phyloP scores from a whole-genome alignment of 2,329 filamentous ascomycete species.

The Diaporthe longicolla region DNA sequence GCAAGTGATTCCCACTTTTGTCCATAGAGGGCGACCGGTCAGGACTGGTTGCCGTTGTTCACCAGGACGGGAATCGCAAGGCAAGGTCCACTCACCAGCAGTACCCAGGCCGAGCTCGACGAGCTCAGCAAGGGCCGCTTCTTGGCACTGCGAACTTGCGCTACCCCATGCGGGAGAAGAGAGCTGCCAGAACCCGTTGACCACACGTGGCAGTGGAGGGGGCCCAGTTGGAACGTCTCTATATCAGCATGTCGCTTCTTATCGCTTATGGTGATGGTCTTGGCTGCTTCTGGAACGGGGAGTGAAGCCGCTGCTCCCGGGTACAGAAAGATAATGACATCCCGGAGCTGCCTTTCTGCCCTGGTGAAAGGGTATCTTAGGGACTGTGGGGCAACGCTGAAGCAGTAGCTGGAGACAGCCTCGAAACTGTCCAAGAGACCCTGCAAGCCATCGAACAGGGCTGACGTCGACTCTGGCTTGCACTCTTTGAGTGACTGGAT shows the following conservation, averaged over 20 bases:
- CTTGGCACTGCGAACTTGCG: conserved; percentile 47
- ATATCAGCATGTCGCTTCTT: conserved; percentile 20
- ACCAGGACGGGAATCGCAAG: not conserved
- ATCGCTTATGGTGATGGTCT: not conserved
- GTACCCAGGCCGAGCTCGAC: conserved; percentile 48
- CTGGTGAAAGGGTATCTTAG: conserved; percentile 48
- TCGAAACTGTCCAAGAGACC: conserved; percentile 45
- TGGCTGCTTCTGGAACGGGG: not conserved
- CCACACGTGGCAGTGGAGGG: conserved; percentile 46
- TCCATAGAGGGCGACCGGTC: not conserved
- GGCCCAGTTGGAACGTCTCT: conserved; percentile 47
- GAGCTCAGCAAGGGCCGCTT: conserved; percentile 47
- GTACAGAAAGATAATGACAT: conserved; percentile 48
- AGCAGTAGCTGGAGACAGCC: conserved; percentile 48
- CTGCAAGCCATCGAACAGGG: conserved; percentile 44
- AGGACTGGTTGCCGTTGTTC: not conserved
- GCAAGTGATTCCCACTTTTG: not conserved
- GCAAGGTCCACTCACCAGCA: conserved; percentile 37
- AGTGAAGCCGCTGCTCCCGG: conserved; percentile 36
- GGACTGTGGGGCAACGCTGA: conserved; percentile 1
- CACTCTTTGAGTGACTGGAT: conserved; percentile 55
- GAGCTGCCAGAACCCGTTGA: conserved; percentile 53
- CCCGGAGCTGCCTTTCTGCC: conserved; percentile 51
- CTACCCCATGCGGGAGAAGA: conserved; percentile 51
- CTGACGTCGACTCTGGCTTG: conserved; percentile 41